Evolutionary conservation across 1,284 basidiomycete genomes (phyloP).

Genomic region (Puccinia novopanici): DNA sequence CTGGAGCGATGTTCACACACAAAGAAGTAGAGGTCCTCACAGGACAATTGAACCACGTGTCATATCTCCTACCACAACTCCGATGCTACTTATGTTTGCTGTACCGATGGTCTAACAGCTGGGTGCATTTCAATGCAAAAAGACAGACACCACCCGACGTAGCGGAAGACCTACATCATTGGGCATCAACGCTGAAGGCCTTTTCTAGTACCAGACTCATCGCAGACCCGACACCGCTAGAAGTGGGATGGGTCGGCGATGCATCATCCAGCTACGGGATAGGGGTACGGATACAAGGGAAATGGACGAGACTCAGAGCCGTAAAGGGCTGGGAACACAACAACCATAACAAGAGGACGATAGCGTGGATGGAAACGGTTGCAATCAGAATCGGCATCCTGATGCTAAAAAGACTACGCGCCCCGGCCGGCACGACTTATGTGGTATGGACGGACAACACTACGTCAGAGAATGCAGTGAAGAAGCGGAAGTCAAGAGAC

Average conservation of each 20-base stretch:
- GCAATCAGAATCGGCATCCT: neutral
- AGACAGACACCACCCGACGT: neutral
- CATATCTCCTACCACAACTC: neutral
- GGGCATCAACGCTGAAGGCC: neutral
- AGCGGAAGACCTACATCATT: neutral
- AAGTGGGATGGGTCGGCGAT: neutral
- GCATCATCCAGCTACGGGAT: neutral
- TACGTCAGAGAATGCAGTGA: too few species aligned
- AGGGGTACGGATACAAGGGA: neutral
- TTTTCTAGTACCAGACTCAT: neutral
- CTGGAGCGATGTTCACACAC: too few species aligned
- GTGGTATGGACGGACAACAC: too few species aligned
- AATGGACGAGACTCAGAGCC: neutral
- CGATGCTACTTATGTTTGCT: neutral
- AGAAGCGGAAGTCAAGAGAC: too few species aligned
- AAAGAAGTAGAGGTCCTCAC: neutral
- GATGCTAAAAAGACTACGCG: too few species aligned
- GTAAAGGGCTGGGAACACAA: neutral
- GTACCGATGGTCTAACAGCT: neutral
- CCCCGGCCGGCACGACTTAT: too few species aligned
- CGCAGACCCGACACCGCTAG: neutral
- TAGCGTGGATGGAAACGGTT: neutral
- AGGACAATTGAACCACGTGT: neutral
- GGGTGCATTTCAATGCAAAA: neutral
- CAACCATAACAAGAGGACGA: too few species aligned